Evolutionary conservation across 306 rosid genomes (phyloP), one percentile per base, ranked within the genome.

Genomic region (Cucurbita maxima): DNA sequence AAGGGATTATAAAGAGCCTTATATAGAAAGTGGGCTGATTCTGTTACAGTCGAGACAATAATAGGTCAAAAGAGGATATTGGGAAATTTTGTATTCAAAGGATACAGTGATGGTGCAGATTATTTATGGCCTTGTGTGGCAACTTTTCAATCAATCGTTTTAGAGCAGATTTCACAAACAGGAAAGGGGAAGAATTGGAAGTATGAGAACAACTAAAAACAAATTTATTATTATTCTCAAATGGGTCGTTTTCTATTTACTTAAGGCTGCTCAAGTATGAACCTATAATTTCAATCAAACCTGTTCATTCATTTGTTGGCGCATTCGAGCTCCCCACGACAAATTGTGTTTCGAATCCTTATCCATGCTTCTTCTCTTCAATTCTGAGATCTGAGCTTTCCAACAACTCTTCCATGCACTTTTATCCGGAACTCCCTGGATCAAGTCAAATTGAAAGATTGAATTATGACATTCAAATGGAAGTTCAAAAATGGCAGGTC

Each of bases 321-420:
- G 98, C 88, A 89, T 82, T 79, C 86, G 82, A 71, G 92, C 90
- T 38, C 91, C 98, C 98, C 98, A 92, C 12, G 96, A 88, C 85
- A 75, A 68, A 38, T 80, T 76, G 41, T 68, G 81, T 25, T 69
- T 72, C 1, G n/a, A 80, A 77, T 85, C 87, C 78, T 76, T 88
- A 75, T 73, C 63, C 75, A 34, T 54, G 74, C 90, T 84, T 88
- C 87, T 87, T 80, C 75, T 80, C 83, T 84, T 81, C 75, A 92
- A 83, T 76, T 78, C 88, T 11, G 88, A 82, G 3, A 92, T 74
- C 80, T 89, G 98, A 76, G 81, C 66, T 44, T 87, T 76, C 98
- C 98, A 92, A 5, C 76, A 74, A 10, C 9, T 30, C 79, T 66
- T 88, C 98, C 98, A 89, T 52, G 69, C 86, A 2, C 70, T 52